Evolutionary conservation across 139 green algal genomes (phyloP).

Genomic region (Volvox reticuliferus): DNA sequence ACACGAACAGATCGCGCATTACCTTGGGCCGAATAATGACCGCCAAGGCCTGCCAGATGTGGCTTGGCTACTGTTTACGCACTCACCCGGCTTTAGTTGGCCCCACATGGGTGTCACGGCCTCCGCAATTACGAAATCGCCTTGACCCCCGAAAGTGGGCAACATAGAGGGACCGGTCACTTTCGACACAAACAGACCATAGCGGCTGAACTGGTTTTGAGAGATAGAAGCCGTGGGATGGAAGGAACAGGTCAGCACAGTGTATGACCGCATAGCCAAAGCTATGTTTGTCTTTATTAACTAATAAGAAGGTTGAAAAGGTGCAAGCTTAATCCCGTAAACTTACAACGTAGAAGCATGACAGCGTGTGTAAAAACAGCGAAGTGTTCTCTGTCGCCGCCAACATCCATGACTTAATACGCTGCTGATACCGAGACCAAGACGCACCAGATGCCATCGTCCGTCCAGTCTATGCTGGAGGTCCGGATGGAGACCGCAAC

Average conservation of each 20-base stretch:
- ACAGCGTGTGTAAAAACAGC: constrained; percentile 46
- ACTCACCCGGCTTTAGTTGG: constrained; percentile 46
- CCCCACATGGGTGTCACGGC: constrained; percentile 52
- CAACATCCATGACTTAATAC: background rate
- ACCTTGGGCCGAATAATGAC: no score
- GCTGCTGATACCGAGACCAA: background rate
- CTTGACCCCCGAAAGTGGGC: constrained; percentile 62
- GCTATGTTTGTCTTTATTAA: no score
- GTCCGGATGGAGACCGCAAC: no score
- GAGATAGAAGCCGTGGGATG: background rate
- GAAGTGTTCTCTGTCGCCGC: background rate
- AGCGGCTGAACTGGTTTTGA: constrained; percentile 35
- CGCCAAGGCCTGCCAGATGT: no score
- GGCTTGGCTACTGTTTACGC: no score
- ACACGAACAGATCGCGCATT: no score
- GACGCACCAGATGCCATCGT: background rate
- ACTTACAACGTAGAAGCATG: constrained; percentile 49
- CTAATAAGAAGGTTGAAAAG: no score
- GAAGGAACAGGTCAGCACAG: no score
- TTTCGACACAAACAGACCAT: constrained; percentile 54
- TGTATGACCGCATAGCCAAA: no score
- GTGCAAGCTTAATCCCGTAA: no score
- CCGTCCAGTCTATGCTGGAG: background rate
- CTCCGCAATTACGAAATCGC: constrained; percentile 64
- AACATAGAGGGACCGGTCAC: constrained; percentile 68